phyloP scores from a whole-genome alignment of 1,139 yeast genomes.

The Meyerozyma carpophila region DNA sequence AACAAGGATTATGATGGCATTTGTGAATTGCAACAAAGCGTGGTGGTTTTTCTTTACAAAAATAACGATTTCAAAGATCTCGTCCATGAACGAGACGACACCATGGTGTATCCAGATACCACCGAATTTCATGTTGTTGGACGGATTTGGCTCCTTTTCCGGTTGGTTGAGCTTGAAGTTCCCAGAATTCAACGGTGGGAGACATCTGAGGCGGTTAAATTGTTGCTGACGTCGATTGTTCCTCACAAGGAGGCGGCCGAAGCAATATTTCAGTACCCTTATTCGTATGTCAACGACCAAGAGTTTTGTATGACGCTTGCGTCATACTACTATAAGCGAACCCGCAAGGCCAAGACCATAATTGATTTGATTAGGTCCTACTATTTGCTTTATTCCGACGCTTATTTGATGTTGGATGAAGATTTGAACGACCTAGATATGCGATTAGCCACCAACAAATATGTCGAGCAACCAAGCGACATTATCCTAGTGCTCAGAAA shows the following conservation, averaged over 20 bases:
- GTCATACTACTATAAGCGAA: conserved; percentile 22
- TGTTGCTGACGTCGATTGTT: conserved; percentile 20
- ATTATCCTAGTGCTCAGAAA: conserved; percentile 16
- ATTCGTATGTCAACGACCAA: conserved; percentile 9
- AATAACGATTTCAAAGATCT: neutral
- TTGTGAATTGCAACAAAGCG: conserved; percentile 26
- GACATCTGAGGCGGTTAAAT: conserved; percentile 23
- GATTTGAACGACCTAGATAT: conserved; percentile 4
- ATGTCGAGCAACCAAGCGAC: conserved; percentile 4
- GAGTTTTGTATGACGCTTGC: conserved; percentile 15
- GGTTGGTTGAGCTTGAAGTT: conserved; percentile 24
- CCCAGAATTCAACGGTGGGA: conserved; percentile 30
- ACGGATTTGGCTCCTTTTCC: conserved; percentile 25
- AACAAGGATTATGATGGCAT: conserved; percentile 22
- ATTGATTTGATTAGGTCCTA: conserved; percentile 16
- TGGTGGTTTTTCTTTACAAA: conserved; percentile 18
- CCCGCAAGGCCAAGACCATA: conserved; percentile 10
- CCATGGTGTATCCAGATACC: conserved; percentile 7
- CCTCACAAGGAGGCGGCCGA: conserved; percentile 19
- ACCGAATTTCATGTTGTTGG: conserved; percentile 18
- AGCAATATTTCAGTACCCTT: conserved; percentile 14
- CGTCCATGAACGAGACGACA: conserved; percentile 1
- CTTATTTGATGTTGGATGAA: conserved; percentile 7
- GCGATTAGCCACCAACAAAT: conserved; percentile 5
- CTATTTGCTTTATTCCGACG: conserved; percentile 17